Percentiles rank a stretch among this genome's conserved stretches.
These are phyloP conservation scores for Ambrosiella cleistominuta DNA, from an alignment of 2,329 filamentous ascomycete genomes.

Conservation along the genomic window DNA sequence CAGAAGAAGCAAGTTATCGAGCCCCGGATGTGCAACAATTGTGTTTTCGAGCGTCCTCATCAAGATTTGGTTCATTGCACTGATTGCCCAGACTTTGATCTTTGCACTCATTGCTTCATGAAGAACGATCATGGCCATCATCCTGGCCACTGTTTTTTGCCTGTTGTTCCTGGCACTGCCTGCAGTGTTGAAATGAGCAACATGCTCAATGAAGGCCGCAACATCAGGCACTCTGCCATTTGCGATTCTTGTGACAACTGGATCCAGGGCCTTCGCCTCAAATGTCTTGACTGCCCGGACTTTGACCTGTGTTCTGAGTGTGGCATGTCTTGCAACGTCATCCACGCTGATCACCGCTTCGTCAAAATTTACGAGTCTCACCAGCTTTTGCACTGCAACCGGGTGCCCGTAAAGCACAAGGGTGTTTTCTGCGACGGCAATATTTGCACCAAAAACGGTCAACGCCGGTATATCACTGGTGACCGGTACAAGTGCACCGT, in stretches of 20 bases:
- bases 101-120: constrained; percentile 69
- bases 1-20: neutral
- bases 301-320: constrained; percentile 89
- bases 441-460: constrained; percentile 45
- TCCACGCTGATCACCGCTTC: constrained; percentile 75
- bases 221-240: constrained; percentile 67
- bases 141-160: constrained; percentile 63
- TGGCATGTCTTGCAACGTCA: constrained; percentile 38
- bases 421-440: constrained; percentile 94
- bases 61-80: constrained; percentile 70
- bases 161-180: constrained; percentile 45
- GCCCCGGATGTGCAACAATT: constrained; percentile 50
- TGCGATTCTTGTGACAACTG: constrained; percentile 80
- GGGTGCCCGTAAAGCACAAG: constrained; percentile 38
- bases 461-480: constrained; percentile 46
- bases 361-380: constrained; percentile 65
- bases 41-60: constrained; percentile 45
- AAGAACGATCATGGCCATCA: constrained; percentile 74
- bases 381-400: constrained; percentile 17
- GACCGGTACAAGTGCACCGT: constrained; percentile 94
- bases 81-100: constrained; percentile 74
- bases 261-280: constrained; percentile 81
- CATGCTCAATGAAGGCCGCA: constrained; percentile 62
- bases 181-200: constrained; percentile 44
- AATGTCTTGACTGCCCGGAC: constrained; percentile 91